These are phyloP conservation scores for Cladorrhinum sp. DNA, from an alignment of 2,329 filamentous ascomycete species.

Conservation along the genomic window DNA sequence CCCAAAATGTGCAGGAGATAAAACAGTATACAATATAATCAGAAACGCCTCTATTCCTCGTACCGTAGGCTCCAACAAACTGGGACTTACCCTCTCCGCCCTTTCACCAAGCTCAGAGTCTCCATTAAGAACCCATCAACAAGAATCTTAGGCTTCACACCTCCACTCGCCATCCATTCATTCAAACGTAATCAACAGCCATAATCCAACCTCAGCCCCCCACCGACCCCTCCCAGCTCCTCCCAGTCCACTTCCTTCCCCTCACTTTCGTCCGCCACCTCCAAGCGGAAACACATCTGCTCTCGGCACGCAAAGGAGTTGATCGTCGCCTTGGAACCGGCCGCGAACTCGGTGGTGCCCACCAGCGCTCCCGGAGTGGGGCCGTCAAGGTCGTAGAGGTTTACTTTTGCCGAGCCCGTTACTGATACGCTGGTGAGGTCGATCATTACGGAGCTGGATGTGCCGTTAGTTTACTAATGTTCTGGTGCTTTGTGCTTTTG, in stretches of 20 bases:
- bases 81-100: no score
- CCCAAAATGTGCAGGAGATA: no score
- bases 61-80: no score
- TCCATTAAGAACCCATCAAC: not conserved
- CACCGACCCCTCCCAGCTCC: conserved; percentile 9
- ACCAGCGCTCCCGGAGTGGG: conserved; percentile 12
- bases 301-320: conserved; percentile 18
- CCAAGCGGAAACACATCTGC: conserved; percentile 19
- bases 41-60: no score
- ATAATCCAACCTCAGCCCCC: conserved; percentile 11
- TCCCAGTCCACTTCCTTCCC: conserved; percentile 1
- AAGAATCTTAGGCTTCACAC: no score
- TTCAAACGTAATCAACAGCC: conserved; percentile 3
- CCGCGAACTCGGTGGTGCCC: conserved; percentile 13
- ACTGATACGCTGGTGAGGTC: conserved; percentile 1
- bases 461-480: not conserved
- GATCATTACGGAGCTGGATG: conserved; percentile 11
- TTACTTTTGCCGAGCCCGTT: conserved; percentile 1
- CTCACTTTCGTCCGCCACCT: conserved; percentile 6
- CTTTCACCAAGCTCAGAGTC: no score
- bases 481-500: no score
- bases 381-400: conserved; percentile 19
- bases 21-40: no score
- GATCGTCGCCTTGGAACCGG: conserved; percentile 6
- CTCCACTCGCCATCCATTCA: no score